phyloP scores from a whole-genome alignment of 1,139 yeast species.

The Blastobotrys indianensis region DNA sequence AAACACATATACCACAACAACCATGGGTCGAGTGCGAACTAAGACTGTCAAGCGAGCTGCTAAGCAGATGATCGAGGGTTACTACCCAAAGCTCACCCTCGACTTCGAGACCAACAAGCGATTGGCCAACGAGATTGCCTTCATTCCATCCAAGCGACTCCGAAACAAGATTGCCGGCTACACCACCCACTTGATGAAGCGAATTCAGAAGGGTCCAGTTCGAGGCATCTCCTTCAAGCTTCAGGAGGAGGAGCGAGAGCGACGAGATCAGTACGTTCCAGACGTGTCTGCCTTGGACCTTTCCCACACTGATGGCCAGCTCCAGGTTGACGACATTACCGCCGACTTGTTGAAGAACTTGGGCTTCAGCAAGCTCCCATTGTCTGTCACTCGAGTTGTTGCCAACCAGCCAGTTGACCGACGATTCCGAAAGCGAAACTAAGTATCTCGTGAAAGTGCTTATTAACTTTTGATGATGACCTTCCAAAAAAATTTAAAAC shows the following conservation, averaged over 20 bases:
- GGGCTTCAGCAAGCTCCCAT: conserved; percentile 88
- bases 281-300: conserved; percentile 99
- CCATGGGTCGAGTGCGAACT: conserved; percentile 43
- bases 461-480: not conserved
- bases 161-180: conserved; percentile 99
- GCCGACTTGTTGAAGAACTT: conserved; percentile 92
- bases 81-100: conserved; percentile 99
- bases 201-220: conserved; percentile 99
- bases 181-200: conserved; percentile 99
- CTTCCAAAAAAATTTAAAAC: not conserved
- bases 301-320: conserved; percentile 92
- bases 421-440: conserved; percentile 94
- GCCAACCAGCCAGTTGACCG: conserved; percentile 86
- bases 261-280: conserved; percentile 99
- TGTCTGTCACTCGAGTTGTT: conserved; percentile 86
- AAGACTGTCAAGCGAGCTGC: conserved; percentile 99
- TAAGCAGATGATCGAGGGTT: conserved; percentile 98
- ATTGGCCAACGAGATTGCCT: conserved; percentile 97
- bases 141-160: conserved; percentile 98
- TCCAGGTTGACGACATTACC: conserved; percentile 97
- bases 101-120: conserved; percentile 99
- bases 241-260: conserved; percentile 99
- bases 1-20: conserved; percentile 4
- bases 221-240: conserved; percentile 99
- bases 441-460: conserved; percentile 34